A percentile compares a stretch with the other conserved stretches of the same genome.
Evolutionary conservation across 2,329 filamentous ascomycete genomes (phyloP).

Genomic region (Xylariaceae sp.): DNA sequence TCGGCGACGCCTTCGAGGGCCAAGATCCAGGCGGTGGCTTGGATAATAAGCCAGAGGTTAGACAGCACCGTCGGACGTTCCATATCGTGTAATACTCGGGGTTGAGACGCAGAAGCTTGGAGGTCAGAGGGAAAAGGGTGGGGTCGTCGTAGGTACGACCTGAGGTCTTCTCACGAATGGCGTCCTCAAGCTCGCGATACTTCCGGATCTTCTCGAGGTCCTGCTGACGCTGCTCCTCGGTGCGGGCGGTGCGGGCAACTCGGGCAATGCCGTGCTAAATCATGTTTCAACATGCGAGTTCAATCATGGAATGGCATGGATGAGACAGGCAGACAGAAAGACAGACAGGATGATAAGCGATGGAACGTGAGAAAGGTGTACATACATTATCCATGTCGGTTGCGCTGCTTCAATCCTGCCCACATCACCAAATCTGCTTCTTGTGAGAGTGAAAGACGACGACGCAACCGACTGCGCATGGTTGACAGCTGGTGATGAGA

Average conservation of each 20-base stretch:
- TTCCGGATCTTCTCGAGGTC: constrained; percentile 70
- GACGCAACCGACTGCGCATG: no score
- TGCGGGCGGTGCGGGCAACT: constrained; percentile 50
- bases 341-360: no score
- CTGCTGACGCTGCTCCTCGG: constrained; percentile 64
- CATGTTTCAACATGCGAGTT: constrained; percentile 19
- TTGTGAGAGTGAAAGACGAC: neutral
- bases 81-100: constrained; percentile 89
- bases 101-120: constrained; percentile 69
- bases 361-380: neutral
- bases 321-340: neutral
- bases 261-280: constrained; percentile 77
- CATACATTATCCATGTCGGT: constrained; percentile 31
- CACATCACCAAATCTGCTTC: neutral
- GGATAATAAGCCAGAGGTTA: constrained; percentile 56
- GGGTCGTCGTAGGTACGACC: constrained; percentile 38
- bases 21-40: constrained; percentile 40
- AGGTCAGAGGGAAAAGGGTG: constrained; percentile 61
- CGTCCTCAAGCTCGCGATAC: constrained; percentile 66
- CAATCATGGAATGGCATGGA: neutral
- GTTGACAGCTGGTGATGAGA: no score
- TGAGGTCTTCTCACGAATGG: constrained; percentile 60
- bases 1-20: constrained; percentile 51
- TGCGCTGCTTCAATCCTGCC: neutral
- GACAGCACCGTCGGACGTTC: constrained; percentile 75